Conservation (phyloP, 768 basidiomycete species). For the Brasilioporus rufonigricans region DNA sequence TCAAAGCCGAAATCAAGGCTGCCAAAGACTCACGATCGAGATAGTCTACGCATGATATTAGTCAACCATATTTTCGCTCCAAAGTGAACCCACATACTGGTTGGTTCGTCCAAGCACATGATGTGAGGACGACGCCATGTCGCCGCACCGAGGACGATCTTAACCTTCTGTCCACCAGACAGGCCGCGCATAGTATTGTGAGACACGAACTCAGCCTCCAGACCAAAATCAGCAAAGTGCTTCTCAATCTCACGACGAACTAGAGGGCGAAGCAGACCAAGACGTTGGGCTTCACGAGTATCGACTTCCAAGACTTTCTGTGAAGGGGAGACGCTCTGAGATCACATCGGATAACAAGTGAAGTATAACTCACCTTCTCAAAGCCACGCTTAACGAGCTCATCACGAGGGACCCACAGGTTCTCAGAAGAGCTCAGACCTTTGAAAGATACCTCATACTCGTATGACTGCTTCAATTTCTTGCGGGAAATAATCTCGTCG, state of each 20-base stretch:
- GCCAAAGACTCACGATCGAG: slow-evolving; percentile 99
- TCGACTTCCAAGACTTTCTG: slow-evolving; percentile 97
- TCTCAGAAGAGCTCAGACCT: slow-evolving; percentile 92
- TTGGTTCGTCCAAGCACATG: slow-evolving; percentile 96
- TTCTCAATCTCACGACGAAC: slow-evolving; percentile 99
- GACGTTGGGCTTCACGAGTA: slow-evolving; percentile 94
- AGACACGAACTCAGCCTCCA: slow-evolving; percentile 97
- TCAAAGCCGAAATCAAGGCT: slow-evolving; percentile 96
- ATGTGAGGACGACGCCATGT: slow-evolving; percentile 99
- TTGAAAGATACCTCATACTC: slow-evolving; percentile 99
- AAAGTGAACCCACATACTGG: slow-evolving; percentile 50
- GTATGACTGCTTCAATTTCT: slow-evolving; percentile 99
- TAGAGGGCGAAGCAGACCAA: slow-evolving; percentile 92
- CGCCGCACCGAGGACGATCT: slow-evolving; percentile 97
- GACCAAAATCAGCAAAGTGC: slow-evolving; percentile 98
- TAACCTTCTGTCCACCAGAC: slow-evolving; percentile 98
- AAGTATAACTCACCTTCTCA: slow-evolving; percentile 64
- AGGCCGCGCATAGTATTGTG: slow-evolving; percentile 99
- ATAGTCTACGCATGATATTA: slow-evolving; percentile 61
- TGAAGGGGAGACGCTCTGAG: slow-evolving; percentile 5
- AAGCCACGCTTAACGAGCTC: slow-evolving; percentile 97
- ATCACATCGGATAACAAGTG: neutral
- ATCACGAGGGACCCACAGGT: slow-evolving; percentile 96
- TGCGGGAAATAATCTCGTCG: slow-evolving; percentile 86
- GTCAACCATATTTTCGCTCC: neutral